These are phyloP conservation scores for Pseudogymnoascus destructans DNA, from an alignment of 2,329 filamentous ascomycete species.

Conservation along the genomic window DNA sequence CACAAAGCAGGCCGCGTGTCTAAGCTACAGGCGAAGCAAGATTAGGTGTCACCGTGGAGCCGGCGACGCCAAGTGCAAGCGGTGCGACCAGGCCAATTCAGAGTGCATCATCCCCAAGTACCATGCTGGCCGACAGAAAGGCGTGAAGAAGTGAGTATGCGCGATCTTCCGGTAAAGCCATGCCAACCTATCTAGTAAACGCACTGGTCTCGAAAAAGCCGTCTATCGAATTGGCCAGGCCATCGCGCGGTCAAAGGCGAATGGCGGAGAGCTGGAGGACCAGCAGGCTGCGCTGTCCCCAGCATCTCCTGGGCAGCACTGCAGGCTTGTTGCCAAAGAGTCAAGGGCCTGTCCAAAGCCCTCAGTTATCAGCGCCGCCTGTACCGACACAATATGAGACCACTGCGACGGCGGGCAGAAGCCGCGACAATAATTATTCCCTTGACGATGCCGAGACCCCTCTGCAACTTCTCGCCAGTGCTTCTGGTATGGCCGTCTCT, in stretches of 20 bases:
- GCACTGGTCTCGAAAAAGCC: constrained; percentile 60
- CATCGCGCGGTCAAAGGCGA: constrained; percentile 38
- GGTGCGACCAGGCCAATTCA: constrained; percentile 42
- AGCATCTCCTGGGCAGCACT: constrained; percentile 37
- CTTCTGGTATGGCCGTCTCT: constrained; percentile 45
- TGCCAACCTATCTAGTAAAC: constrained; percentile 40
- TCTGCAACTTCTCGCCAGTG: constrained; percentile 57
- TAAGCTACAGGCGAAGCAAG: constrained; percentile 54
- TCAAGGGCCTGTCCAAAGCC: constrained; percentile 16
- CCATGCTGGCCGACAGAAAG: constrained; percentile 60
- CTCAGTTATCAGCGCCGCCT: not conserved
- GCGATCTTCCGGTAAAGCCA: constrained; percentile 4
- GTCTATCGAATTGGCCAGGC: constrained; percentile 63
- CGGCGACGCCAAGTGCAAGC: constrained; percentile 41
- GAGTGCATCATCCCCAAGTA: constrained; percentile 62
- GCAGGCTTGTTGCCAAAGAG: constrained; percentile 29
- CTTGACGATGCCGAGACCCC: constrained; percentile 66
- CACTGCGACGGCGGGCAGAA: not conserved
- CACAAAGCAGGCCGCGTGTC: constrained; percentile 38
- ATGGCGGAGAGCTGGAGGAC: constrained; percentile 29
- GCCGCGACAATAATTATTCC: constrained; percentile 39
- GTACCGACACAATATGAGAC: not conserved
- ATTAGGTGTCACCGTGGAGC: constrained; percentile 49
- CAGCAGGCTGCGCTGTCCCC: constrained; percentile 32
- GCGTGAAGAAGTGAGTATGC: constrained; percentile 54